These are phyloP conservation scores for Chalaropsis thielavioides DNA, from an alignment of 2,329 filamentous ascomycete genomes.

Conservation along the genomic window DNA sequence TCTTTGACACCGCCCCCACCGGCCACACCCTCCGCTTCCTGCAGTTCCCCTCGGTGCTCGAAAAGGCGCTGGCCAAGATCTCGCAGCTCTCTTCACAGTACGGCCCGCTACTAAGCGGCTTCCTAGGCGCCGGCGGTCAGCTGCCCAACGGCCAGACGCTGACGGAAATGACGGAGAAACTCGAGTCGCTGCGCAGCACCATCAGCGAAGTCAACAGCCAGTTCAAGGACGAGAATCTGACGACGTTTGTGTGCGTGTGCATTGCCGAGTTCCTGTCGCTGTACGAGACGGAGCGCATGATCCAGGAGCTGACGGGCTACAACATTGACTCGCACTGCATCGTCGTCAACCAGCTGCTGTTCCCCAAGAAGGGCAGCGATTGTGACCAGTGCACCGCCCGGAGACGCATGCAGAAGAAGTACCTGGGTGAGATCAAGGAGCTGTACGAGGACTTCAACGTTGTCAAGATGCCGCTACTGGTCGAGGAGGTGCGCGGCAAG, in stretches of 20 bases:
- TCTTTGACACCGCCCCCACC: slow-evolving; percentile 96
- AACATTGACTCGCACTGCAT: slow-evolving; percentile 94
- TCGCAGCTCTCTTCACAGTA: slow-evolving; percentile 90
- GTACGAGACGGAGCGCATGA: slow-evolving; percentile 99
- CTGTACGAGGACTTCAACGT: slow-evolving; percentile 94
- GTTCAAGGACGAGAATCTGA: slow-evolving; percentile 92
- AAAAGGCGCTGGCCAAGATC: slow-evolving; percentile 96
- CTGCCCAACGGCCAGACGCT: slow-evolving; percentile 89
- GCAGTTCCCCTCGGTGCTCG: slow-evolving; percentile 93
- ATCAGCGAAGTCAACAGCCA: slow-evolving; percentile 94
- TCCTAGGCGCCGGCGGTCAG: slow-evolving; percentile 60
- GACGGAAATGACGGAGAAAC: slow-evolving; percentile 82
- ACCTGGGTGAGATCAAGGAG: slow-evolving; percentile 96
- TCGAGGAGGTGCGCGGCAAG: slow-evolving; percentile 91
- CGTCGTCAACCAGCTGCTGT: slow-evolving; percentile 94
- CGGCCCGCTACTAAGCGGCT: slow-evolving; percentile 85
- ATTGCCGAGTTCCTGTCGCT: slow-evolving; percentile 94
- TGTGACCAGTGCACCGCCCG: slow-evolving; percentile 94
- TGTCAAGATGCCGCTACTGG: slow-evolving; percentile 90
- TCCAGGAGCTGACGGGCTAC: slow-evolving; percentile 88
- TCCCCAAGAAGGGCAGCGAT: slow-evolving; percentile 67
- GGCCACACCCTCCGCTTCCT: slow-evolving; percentile 97
- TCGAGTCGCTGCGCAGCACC: slow-evolving; percentile 82
- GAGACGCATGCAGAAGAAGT: slow-evolving; percentile 98
- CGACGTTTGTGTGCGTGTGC: slow-evolving; percentile 95